phyloP scores from a whole-genome alignment of 805 yeast genomes.

The Dipodascopsis uninucleata region DNA sequence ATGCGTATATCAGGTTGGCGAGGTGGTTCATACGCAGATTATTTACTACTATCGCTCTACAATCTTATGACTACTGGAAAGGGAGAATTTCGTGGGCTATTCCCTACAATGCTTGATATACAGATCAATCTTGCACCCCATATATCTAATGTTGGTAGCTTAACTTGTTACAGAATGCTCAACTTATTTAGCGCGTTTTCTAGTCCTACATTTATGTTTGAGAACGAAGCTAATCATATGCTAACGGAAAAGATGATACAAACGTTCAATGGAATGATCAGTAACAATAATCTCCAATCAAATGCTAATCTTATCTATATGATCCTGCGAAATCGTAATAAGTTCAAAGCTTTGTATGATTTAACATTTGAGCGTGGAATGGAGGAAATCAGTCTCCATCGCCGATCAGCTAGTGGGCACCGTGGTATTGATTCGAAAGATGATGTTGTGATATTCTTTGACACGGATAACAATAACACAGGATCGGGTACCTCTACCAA shows the following conservation, averaged over 20 bases:
- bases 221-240: conserved; percentile 27
- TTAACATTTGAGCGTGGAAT: conserved; percentile 17
- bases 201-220: conserved; percentile 29
- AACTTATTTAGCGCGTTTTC: conserved; percentile 30
- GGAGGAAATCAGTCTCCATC: conserved; percentile 19
- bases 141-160: conserved; percentile 31
- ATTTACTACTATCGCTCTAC: conserved; percentile 29
- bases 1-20: conserved; percentile 29
- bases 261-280: conserved; percentile 28
- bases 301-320: conserved; percentile 32
- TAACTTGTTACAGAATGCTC: conserved; percentile 32
- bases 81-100: conserved; percentile 27
- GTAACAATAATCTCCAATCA: conserved; percentile 30
- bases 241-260: conserved; percentile 27
- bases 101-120: conserved; percentile 32
- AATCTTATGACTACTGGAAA: conserved; percentile 20
- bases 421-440: conserved; percentile 11
- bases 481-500: neutral
- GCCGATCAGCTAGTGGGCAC: conserved; percentile 3
- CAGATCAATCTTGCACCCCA: conserved; percentile 35
- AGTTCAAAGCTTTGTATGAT: conserved; percentile 22
- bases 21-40: conserved; percentile 35
- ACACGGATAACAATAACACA: conserved; percentile 2
- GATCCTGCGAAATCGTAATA: conserved; percentile 28
- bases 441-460: conserved; percentile 18